Conservation (phyloP, 176 grass and related monocot species). For the Oryza glaberrima region DNA sequence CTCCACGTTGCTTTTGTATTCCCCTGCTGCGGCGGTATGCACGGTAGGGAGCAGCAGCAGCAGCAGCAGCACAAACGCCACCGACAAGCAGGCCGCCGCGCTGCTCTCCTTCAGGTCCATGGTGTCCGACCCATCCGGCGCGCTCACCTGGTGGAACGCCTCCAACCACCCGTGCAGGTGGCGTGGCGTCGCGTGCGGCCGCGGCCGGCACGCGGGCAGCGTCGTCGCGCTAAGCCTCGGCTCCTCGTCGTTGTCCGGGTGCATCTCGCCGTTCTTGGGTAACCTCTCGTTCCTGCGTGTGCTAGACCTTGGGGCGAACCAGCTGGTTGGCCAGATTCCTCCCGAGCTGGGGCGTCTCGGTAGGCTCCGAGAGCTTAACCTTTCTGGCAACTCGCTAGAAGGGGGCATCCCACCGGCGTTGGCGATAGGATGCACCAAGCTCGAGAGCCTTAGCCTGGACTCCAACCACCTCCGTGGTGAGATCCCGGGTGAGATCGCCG, state of each 20-base stretch:
- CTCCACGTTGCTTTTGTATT: constrained; percentile 10
- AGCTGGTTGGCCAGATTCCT: constrained; percentile 35
- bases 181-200: constrained; percentile 27
- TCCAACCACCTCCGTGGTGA: not conserved
- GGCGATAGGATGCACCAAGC: not conserved
- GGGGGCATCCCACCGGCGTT: constrained; percentile 23
- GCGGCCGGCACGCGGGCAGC: not conserved
- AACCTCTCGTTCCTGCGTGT: constrained; percentile 30
- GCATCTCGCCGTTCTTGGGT: constrained; percentile 17
- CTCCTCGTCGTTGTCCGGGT: not conserved
- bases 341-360: not conserved
- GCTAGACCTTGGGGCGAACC: constrained; percentile 16
- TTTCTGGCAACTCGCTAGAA: not conserved
- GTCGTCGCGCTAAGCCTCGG: constrained; percentile 12
- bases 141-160: constrained; percentile 23
- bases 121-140: too few species aligned
- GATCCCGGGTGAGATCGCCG: too few species aligned
- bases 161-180: not conserved
- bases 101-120: too few species aligned
- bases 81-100: not conserved
- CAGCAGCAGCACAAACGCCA: not conserved
- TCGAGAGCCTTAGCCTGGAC: not conserved
- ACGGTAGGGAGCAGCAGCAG: not conserved
- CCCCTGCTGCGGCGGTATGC: too few species aligned
- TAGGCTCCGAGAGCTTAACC: not conserved